Conservation (phyloP, 495 filamentous ascomycete genomes). For the Penicillium steckii region DNA sequence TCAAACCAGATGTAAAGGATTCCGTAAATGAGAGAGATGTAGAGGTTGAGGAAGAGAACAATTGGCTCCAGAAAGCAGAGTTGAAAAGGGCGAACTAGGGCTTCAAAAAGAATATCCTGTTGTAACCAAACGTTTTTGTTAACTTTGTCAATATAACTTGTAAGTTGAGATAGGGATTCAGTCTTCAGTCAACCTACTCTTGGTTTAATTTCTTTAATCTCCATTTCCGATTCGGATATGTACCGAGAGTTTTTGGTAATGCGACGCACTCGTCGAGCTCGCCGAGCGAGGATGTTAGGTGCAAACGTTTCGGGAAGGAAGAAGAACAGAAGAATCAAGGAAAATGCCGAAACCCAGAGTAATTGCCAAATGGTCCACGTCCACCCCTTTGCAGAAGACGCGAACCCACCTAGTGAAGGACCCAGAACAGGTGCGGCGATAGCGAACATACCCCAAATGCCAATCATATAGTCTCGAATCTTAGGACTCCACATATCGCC, state of each 20-base stretch:
- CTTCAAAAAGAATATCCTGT: slow-evolving; percentile 35
- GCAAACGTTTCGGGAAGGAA: slow-evolving; percentile 57
- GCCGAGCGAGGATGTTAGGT: slow-evolving; percentile 54
- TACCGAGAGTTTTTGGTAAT: slow-evolving; percentile 32
- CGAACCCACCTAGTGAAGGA: slow-evolving; percentile 43
- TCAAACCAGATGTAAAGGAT: slow-evolving; percentile 60
- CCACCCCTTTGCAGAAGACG: slow-evolving; percentile 39
- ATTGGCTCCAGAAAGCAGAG: slow-evolving; percentile 49
- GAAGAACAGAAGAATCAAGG: slow-evolving; percentile 50
- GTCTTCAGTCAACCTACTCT: slow-evolving; percentile 10
- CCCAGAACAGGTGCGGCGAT: slow-evolving; percentile 43
- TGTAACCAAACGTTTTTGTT: no score
- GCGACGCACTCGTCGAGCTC: slow-evolving; percentile 49
- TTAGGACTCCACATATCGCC: slow-evolving; percentile 33
- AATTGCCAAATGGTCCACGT: slow-evolving; percentile 51
- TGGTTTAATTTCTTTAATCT: slow-evolving; percentile 25
- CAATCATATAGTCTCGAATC: slow-evolving; percentile 32
- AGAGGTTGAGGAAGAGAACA: slow-evolving; percentile 51
- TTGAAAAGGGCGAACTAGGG: slow-evolving; percentile 42
- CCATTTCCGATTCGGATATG: slow-evolving; percentile 41
- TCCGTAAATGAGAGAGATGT: slow-evolving; percentile 53
- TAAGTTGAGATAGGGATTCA: no score
- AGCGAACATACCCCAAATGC: slow-evolving; percentile 33
- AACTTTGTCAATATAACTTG: no score
- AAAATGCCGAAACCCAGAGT: slow-evolving; percentile 43